phyloP scores from a whole-genome alignment of 306 rosid genomes.

The Mucuna pruriens region DNA sequence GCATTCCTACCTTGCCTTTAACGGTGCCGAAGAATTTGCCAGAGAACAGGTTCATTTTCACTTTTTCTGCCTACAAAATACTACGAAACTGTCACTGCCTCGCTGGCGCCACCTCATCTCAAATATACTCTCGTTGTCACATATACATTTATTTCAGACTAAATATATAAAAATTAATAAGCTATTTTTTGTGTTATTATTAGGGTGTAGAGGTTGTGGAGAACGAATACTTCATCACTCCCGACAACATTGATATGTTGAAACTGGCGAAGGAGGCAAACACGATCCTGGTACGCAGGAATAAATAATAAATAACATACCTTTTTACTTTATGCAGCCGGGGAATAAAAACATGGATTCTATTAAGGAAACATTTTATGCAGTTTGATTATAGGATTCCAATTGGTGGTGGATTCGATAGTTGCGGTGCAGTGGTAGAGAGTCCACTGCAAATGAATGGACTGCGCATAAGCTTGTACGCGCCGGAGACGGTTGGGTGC shows the following conservation, averaged over 20 bases:
- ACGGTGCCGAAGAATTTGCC: constrained; percentile 92
- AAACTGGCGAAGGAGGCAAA: constrained; percentile 93
- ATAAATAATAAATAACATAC: no score
- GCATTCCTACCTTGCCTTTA: constrained; percentile 88
- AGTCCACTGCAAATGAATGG: constrained; percentile 83
- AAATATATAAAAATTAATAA: no score
- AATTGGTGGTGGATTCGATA: constrained; percentile 36
- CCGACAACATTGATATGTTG: constrained; percentile 84
- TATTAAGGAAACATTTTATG: neutral
- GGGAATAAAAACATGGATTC: no score
- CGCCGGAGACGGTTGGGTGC: constrained; percentile 96
- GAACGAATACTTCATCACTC: constrained; percentile 85
- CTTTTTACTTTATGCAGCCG: no score
- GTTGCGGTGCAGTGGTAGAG: constrained; percentile 60
- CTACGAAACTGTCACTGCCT: neutral
- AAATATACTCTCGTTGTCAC: neutral
- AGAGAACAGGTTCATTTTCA: constrained; percentile 59
- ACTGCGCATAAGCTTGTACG: constrained; percentile 77
- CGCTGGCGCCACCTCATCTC: neutral
- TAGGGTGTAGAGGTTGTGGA: constrained; percentile 81
- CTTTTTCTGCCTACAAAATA: neutral
- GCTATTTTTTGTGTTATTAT: no score
- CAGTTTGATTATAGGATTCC: constrained; percentile 94
- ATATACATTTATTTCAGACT: neutral
- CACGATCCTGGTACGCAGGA: constrained; percentile 72